Base-by-base conservation (phyloP, 768 basidiomycete genomes). In the Chiua virens region DNA sequence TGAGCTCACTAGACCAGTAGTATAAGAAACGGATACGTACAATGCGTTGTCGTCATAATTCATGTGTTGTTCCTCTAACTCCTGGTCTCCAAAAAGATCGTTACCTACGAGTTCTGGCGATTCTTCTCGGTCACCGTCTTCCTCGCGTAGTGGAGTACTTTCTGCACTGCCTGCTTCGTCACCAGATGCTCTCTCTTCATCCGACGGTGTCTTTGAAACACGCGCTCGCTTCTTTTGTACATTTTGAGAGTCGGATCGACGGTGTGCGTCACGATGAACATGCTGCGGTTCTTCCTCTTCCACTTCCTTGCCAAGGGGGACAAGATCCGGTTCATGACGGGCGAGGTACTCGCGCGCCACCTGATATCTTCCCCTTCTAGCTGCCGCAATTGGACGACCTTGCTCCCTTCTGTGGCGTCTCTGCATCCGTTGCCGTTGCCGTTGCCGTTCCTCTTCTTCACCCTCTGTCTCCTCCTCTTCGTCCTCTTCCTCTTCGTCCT, bases 61-160 rank as follows among this genome's bases (percentile, higher is more conserved):
- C 9, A 35, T 27, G 5, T 7, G 14, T 40, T 39, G 36, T 5
- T 50, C 23, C 4, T 30, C 50, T n/a, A 52, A 59, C 18, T 14
- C 10, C 4, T 42, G 48, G 39, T 61, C 60, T 8, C 63, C 66
- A 42, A 69, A 67, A 6, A 60, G 53, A 45, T 63, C 63, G 5
- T 43, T 44, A 4, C 41, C 65, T 48, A 57, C 49, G 9, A 59
- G 22, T 18, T 55, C 54, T 30, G 45, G 28, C 14, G 54, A 55
- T 22, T 27, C 40, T 21, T 47, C 47, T 2, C 6, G 7, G 14
- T 17, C 42, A n/a, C 7, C 23, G 11, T 28, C 49, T 27, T 21
- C 36, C 28, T 42, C 47, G 17, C 13, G 30, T 1, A 8, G 17
- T 42, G 43, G 11, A 5, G 1, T 27, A 23, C 21, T 38, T 30